Conservation (phyloP, 2,329 filamentous ascomycete species). For the Escovopsis sp. region DNA sequence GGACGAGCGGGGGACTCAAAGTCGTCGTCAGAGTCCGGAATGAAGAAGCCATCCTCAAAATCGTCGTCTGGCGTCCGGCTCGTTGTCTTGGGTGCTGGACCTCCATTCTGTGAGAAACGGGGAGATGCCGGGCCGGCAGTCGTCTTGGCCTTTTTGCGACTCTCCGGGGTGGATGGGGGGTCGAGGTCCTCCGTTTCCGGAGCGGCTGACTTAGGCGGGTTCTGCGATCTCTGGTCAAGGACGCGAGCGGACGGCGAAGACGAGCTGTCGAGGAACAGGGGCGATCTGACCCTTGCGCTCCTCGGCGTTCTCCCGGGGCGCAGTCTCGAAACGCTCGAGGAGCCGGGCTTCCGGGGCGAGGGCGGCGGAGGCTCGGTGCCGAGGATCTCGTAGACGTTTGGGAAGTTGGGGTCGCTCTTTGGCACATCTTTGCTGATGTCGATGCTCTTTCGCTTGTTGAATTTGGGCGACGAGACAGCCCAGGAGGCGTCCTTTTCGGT, state of each 20-base stretch:
- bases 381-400: constrained; percentile 36
- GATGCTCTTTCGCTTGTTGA: constrained; percentile 38
- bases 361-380: constrained; percentile 24
- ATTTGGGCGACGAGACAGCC: constrained; percentile 22
- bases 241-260: constrained; percentile 5
- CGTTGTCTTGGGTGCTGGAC: background rate
- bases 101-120: background rate
- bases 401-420: constrained; percentile 30
- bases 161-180: constrained; percentile 1
- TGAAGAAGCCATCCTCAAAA: constrained; percentile 21
- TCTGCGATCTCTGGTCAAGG: constrained; percentile 1
- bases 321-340: constrained; percentile 7
- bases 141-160: constrained; percentile 5
- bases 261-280: background rate
- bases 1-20: constrained; percentile 6
- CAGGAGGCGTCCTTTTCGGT: constrained; percentile 26
- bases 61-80: background rate
- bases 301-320: constrained; percentile 4
- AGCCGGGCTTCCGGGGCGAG: constrained; percentile 17
- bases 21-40: constrained; percentile 45
- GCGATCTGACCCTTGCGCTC: background rate
- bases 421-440: constrained; percentile 24
- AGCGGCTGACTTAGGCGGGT: background rate
- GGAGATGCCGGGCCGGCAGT: background rate
- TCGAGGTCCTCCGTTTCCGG: constrained; percentile 1